phyloP scores from a whole-genome alignment of 768 basidiomycete genomes.

The Russula dissimulans region DNA sequence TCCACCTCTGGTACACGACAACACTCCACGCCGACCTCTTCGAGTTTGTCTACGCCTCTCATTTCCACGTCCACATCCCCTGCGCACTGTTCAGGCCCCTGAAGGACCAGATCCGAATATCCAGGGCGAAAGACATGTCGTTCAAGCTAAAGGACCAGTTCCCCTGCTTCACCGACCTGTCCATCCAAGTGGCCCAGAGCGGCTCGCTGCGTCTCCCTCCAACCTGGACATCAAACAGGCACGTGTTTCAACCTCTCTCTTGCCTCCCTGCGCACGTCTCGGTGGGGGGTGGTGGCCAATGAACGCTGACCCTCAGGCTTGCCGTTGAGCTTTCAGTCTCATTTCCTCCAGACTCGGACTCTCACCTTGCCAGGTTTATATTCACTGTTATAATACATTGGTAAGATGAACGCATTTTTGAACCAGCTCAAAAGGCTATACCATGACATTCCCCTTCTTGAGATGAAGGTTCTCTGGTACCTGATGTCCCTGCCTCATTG shows the following conservation, averaged over 20 bases:
- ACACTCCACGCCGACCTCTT: slow-evolving; percentile 48
- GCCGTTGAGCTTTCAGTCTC: too few relatives aligned
- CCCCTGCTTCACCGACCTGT: slow-evolving; percentile 48
- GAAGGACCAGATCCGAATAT: slow-evolving; percentile 39
- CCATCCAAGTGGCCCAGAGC: slow-evolving; percentile 21
- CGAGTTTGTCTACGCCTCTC: slow-evolving; percentile 59
- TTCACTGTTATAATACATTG: too few relatives aligned
- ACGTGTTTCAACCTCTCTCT: slow-evolving; percentile 6
- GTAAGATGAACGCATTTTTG: slow-evolving; percentile 61
- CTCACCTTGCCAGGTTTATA: too few relatives aligned
- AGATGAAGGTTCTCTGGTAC: slow-evolving; percentile 71
- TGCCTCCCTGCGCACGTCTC: not conserved
- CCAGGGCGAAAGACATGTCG: slow-evolving; percentile 33
- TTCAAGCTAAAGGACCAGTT: slow-evolving; percentile 49
- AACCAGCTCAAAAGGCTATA: slow-evolving; percentile 74
- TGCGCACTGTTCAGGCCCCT: slow-evolving; percentile 53
- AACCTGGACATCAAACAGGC: slow-evolving; percentile 44
- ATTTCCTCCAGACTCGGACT: too few relatives aligned
- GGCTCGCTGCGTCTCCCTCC: not conserved
- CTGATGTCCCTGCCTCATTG: slow-evolving; percentile 79
- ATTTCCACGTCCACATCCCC: slow-evolving; percentile 53
- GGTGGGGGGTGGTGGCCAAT: not conserved
- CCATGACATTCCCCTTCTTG: slow-evolving; percentile 70
- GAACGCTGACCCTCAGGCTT: too few relatives aligned
- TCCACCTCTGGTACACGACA: slow-evolving; percentile 57